Evolutionary conservation across 345 rosid species (phyloP).

Genomic region (Kandelia obovata): DNA sequence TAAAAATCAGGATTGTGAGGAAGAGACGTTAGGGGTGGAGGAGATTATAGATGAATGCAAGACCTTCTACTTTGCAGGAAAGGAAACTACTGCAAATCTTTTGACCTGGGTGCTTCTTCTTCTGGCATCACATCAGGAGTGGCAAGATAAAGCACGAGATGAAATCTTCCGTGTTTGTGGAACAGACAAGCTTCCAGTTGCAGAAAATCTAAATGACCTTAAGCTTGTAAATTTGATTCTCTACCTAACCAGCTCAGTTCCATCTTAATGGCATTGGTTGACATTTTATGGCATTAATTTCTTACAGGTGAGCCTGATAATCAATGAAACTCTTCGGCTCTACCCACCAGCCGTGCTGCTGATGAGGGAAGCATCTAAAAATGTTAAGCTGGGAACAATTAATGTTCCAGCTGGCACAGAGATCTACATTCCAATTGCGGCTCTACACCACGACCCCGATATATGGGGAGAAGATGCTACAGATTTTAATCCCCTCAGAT

Average conservation of each 20-base stretch:
- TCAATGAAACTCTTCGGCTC: conserved; percentile 68
- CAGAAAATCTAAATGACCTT: conserved; percentile 47
- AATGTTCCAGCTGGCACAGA: conserved; percentile 63
- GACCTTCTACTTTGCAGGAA: conserved; percentile 84
- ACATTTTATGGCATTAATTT: neutral
- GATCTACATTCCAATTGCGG: conserved; percentile 40
- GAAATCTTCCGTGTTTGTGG: conserved; percentile 51
- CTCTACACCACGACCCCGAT: conserved; percentile 54
- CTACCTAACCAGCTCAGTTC: neutral
- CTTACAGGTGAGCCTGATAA: conserved; percentile 56
- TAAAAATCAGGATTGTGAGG: conserved; percentile 46
- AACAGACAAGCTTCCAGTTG: conserved; percentile 25
- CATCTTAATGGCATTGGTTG: too few species aligned
- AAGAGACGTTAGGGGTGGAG: conserved; percentile 55
- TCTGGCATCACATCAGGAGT: conserved; percentile 68
- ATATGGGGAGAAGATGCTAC: conserved; percentile 72
- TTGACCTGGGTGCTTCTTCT: conserved; percentile 67
- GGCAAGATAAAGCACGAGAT: conserved; percentile 74
- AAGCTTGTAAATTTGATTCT: conserved; percentile 50
- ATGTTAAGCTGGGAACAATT: conserved; percentile 52
- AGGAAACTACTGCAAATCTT: conserved; percentile 69
- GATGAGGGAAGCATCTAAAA: conserved; percentile 40
- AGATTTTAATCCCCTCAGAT: conserved; percentile 29
- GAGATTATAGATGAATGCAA: conserved; percentile 85
- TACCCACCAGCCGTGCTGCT: conserved; percentile 63